A percentile compares a stretch with the other conserved stretches of the same genome.
phyloP scores from a whole-genome alignment of 2,329 filamentous ascomycete genomes.

The Clonostachys rhizophaga region DNA sequence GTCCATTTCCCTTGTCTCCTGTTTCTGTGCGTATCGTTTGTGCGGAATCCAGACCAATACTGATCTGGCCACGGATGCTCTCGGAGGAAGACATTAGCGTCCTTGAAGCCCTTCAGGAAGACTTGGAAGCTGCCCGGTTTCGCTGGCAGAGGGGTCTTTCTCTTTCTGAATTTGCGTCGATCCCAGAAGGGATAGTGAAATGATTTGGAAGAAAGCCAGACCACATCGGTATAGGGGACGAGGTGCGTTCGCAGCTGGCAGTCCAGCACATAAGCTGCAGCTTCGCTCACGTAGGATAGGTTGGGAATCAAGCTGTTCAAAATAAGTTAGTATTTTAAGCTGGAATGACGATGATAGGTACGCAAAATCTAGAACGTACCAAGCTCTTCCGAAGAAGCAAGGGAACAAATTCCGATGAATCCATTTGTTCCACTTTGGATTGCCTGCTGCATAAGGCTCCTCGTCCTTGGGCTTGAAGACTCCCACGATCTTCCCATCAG shows the following conservation, averaged over 20 bases:
- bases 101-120: constrained; percentile 94
- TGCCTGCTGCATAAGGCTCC: constrained; percentile 93
- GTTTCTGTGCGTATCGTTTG: constrained; percentile 60
- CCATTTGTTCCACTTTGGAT: constrained; percentile 99
- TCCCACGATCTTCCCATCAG: constrained; percentile 88
- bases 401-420: constrained; percentile 96
- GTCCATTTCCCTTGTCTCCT: constrained; percentile 69
- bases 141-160: constrained; percentile 78
- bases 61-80: constrained; percentile 98
- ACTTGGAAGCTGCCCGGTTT: constrained; percentile 97
- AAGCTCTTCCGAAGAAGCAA: constrained; percentile 93
- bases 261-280: constrained; percentile 93
- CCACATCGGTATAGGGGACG: constrained; percentile 94
- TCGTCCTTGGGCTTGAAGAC: constrained; percentile 99
- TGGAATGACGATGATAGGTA: neutral
- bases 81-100: constrained; percentile 90
- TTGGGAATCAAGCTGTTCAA: constrained; percentile 77
- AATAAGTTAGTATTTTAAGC: neutral
- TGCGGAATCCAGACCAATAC: constrained; percentile 64
- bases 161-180: constrained; percentile 79
- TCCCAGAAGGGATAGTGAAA: constrained; percentile 99
- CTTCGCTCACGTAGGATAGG: constrained; percentile 95
- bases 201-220: constrained; percentile 89
- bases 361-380: constrained; percentile 38
- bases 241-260: constrained; percentile 83